Evolutionary conservation across 345 rosid genomes (phyloP).

Genomic region (Aquilaria malaccensis): DNA sequence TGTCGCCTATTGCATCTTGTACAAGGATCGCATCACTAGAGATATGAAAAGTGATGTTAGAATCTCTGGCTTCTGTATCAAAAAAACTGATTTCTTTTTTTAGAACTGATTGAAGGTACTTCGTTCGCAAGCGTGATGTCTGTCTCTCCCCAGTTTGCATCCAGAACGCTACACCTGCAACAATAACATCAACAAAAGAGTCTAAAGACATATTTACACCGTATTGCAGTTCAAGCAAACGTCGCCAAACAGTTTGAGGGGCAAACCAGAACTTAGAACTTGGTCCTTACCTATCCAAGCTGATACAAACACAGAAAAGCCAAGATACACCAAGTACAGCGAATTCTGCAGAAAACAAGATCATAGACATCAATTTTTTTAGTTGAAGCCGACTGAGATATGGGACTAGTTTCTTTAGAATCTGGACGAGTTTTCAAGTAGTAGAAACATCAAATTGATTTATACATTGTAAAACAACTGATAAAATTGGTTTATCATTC

Average conservation of each 20-base stretch:
- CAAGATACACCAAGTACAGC: slow-evolving; percentile 62
- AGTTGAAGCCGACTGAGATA: no score
- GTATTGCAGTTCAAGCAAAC: not conserved
- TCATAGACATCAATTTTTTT: no score
- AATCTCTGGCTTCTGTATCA: slow-evolving; percentile 69
- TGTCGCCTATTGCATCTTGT: slow-evolving; percentile 89
- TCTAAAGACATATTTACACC: no score
- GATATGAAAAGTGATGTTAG: slow-evolving; percentile 54
- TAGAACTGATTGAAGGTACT: slow-evolving; percentile 61
- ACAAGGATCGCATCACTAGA: slow-evolving; percentile 81
- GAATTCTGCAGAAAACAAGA: slow-evolving; percentile 43
- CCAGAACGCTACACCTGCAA: slow-evolving; percentile 68
- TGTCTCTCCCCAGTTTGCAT: slow-evolving; percentile 92
- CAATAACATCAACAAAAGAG: not conserved
- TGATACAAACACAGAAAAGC: slow-evolving; percentile 40
- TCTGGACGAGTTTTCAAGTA: no score
- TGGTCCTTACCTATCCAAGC: slow-evolving; percentile 59
- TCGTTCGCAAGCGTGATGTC: slow-evolving; percentile 54
- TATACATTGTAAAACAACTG: no score
- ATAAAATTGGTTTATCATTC: no score
- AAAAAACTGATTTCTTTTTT: slow-evolving; percentile 59
- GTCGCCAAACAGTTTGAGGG: not conserved
- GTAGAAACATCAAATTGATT: no score
- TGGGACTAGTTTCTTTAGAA: no score
- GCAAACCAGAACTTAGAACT: not conserved